Conservation (phyloP, 441 rosid genomes). For the Adansonia gregorii region DNA sequence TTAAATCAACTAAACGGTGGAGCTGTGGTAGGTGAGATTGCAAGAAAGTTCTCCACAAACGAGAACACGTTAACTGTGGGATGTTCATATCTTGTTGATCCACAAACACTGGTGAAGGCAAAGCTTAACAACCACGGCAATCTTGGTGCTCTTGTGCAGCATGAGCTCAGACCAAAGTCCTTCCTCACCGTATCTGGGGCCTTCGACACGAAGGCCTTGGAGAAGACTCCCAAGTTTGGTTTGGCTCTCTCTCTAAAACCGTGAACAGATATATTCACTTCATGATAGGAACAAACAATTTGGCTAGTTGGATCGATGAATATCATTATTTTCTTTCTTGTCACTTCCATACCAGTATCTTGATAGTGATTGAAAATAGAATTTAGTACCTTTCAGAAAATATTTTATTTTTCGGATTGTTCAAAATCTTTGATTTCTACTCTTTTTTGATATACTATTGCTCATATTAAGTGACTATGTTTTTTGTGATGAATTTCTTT, state of each 20-base stretch:
- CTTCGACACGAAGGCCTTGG: constrained; percentile 52
- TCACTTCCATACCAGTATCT: neutral
- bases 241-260: constrained; percentile 48
- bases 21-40: constrained; percentile 53
- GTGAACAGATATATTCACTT: constrained; percentile 24
- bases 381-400: neutral
- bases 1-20: constrained; percentile 43
- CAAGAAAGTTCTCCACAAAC: constrained; percentile 51
- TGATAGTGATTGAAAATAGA: constrained; percentile 1
- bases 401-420: constrained; percentile 8
- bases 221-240: constrained; percentile 52
- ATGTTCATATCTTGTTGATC: constrained; percentile 46
- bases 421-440: neutral
- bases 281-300: neutral
- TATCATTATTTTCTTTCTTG: constrained; percentile 5
- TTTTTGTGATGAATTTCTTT: neutral
- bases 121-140: constrained; percentile 60
- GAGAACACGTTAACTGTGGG: constrained; percentile 59
- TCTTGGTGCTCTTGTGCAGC: constrained; percentile 50
- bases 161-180: constrained; percentile 47
- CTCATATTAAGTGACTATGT: neutral
- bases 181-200: constrained; percentile 53
- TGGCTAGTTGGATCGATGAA: constrained; percentile 11
- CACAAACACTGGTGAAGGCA: constrained; percentile 47
- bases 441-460: neutral